Conservation (phyloP, 129 eudicot species). For the Centrapalus pauciflorus region DNA sequence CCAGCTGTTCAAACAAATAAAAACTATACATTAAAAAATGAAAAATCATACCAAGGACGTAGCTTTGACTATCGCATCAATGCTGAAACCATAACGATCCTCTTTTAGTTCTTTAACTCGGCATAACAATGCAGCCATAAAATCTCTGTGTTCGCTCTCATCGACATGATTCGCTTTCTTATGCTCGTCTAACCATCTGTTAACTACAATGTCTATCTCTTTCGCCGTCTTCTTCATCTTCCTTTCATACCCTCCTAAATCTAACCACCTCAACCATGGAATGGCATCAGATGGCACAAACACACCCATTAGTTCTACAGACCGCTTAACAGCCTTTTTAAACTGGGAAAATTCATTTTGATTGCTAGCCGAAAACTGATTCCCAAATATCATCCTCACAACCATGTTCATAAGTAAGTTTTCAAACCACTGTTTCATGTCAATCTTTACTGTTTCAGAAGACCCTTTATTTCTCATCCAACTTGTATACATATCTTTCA, state of each 20-base stretch:
- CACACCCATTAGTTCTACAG: background rate
- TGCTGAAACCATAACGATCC: background rate
- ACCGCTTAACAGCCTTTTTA: background rate
- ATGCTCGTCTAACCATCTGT: slow-evolving; percentile 18
- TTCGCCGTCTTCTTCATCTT: slow-evolving; percentile 9
- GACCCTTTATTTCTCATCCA: slow-evolving; percentile 12
- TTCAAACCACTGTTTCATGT: slow-evolving; percentile 20
- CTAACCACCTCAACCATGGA: slow-evolving; percentile 18
- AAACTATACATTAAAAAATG: no score
- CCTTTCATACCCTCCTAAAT: slow-evolving; percentile 25
- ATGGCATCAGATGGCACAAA: slow-evolving; percentile 24
- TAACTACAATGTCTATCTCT: background rate
- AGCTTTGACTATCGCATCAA: slow-evolving; percentile 12
- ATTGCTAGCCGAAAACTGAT: background rate
- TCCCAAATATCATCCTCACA: background rate
- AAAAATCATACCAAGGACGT: slow-evolving; percentile 9
- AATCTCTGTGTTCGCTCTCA: background rate
- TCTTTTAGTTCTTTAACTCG: slow-evolving; percentile 5
- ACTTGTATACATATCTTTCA: background rate
- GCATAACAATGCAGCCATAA: slow-evolving; percentile 6
- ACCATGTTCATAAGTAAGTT: background rate
- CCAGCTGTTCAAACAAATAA: no score
- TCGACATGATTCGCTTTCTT: background rate
- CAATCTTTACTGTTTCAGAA: background rate
- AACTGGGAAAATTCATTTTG: background rate